Evolutionary conservation across 2,329 filamentous ascomycete species (phyloP), one percentile per base, ranked within the genome.

Genomic region (Elsinoe arachidis): DNA sequence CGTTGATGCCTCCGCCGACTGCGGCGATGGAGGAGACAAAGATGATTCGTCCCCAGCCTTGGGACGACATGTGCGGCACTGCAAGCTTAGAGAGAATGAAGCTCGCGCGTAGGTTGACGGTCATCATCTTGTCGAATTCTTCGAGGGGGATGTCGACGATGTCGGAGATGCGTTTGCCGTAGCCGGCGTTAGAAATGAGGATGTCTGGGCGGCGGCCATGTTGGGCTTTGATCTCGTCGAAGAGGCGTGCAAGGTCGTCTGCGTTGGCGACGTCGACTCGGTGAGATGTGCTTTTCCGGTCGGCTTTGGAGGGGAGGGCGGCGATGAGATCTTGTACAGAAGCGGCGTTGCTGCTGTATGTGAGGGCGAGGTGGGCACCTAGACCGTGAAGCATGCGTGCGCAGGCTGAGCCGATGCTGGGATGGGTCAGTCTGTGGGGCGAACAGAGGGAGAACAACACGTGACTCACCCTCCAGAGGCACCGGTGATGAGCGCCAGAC

Each of bases 1-100:
- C 82, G 63, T 86, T 85, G 61, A 85, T 80, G 1, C 83, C 83
- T 12, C 80, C 82, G 0, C 83, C 83, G 37, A 80, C 76, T 0
- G 78, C 82, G 10, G 83, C 80, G 60, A 86, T 84, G 39, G 80
- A 83, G 9, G 80, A 83, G 62, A 86, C 78, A 63, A 83, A 83
- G 56, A 85, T 74, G 64, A 86, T 81, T 3, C 84, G 74, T 2
- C 84, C 84, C 83, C 83, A 86, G 33, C 72, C 69, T 63, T 80
- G 77, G 17, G 69, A 66, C 59, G 78, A 77, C 84, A 86, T 86
- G 58, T 78, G 74, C 57, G 81, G 79, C 2, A 85, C 78, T 34
- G 78, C 75, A 5, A 80, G 75, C 68, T 85, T 84, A 6, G 77
- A 75, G 0, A 86, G 74, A 37, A 86, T 72, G 64, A 86, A 86